phyloP scores from a whole-genome alignment of 345 rosid genomes.

The Balakata baccata region DNA sequence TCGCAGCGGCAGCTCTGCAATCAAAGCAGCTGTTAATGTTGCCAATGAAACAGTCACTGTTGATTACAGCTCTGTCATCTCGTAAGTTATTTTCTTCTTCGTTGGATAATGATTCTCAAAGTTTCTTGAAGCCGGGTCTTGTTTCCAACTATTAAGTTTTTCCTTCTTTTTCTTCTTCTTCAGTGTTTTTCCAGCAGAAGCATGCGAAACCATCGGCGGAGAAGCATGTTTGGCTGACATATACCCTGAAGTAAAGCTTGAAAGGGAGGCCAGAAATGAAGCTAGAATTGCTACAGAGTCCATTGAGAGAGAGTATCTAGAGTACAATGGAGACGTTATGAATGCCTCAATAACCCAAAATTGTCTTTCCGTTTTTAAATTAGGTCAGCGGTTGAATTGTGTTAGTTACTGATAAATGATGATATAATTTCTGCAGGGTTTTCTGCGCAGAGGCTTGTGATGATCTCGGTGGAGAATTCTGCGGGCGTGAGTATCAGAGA shows the following conservation, averaged over 20 bases:
- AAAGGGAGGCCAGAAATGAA: conserved; percentile 17
- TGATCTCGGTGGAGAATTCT: conserved; percentile 37
- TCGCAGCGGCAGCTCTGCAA: conserved; percentile 1
- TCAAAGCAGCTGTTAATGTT: conserved; percentile 29
- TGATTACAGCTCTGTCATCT: conserved; percentile 47
- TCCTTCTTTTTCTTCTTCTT: not conserved
- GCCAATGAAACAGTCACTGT: conserved; percentile 38
- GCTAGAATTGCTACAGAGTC: conserved; percentile 12
- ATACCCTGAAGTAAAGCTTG: conserved; percentile 54
- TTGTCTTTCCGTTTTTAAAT: too few relatives aligned
- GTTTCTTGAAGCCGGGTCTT: too few relatives aligned
- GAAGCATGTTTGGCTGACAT: conserved; percentile 64
- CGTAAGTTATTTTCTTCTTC: conserved; percentile 32
- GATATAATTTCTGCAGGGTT: conserved; percentile 24
- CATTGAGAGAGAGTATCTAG: conserved; percentile 32
- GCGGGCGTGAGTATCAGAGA: conserved; percentile 29
- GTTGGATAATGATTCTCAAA: too few relatives aligned
- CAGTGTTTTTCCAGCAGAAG: conserved; percentile 83
- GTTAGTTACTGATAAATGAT: not conserved
- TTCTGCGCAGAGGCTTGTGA: conserved; percentile 39
- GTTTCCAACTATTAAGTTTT: too few relatives aligned
- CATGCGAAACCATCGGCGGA: conserved; percentile 66
- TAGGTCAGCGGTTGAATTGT: not conserved
- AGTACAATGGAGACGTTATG: conserved; percentile 40
- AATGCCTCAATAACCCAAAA: too few relatives aligned